Percentiles rank a stretch among this genome's conserved stretches.
Evolutionary conservation across 495 filamentous ascomycete species (phyloP).

Genomic region (Lichenothelia convexa): DNA sequence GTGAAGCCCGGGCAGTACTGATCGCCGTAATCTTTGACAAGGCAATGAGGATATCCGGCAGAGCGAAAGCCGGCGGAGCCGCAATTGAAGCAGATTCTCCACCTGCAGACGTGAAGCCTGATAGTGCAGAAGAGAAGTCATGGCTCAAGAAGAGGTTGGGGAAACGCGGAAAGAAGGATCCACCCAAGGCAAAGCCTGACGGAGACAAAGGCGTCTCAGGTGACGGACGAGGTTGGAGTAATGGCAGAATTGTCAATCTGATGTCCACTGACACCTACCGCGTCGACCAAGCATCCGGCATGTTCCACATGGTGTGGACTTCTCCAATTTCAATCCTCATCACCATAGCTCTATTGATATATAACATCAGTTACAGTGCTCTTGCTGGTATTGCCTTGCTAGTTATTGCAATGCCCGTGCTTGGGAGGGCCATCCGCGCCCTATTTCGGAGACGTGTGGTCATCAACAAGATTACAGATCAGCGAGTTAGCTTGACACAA

Average conservation of each 20-base stretch:
- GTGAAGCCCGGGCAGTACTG: constrained; percentile 21
- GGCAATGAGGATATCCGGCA: constrained; percentile 26
- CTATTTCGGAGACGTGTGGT: constrained; percentile 50
- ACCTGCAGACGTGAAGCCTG: constrained; percentile 18
- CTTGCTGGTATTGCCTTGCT: constrained; percentile 74
- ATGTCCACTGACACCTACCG: constrained; percentile 92
- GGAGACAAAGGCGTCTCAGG: constrained; percentile 31
- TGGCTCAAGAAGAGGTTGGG: constrained; percentile 25
- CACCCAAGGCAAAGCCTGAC: constrained; percentile 21
- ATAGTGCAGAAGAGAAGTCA: constrained; percentile 27
- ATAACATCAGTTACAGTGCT: constrained; percentile 78
- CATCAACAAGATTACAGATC: constrained; percentile 88
- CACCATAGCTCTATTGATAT: constrained; percentile 55
- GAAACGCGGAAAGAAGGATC: constrained; percentile 22
- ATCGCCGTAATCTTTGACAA: constrained; percentile 31
- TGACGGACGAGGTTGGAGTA: constrained; percentile 70
- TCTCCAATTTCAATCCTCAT: constrained; percentile 60
- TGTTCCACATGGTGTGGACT: constrained; percentile 85
- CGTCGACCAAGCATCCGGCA: constrained; percentile 63
- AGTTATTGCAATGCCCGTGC: constrained; percentile 52
- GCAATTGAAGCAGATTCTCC: constrained; percentile 10
- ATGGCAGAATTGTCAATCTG: constrained; percentile 73
- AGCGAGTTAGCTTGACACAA: constrained; percentile 75
- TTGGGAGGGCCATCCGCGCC: constrained; percentile 52
- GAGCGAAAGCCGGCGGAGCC: constrained; percentile 23